These are phyloP conservation scores for Vitis vinifera DNA, from an alignment of 164 flowering plant species.

Conservation along the genomic window ASM3070453v1 NC_081811.1:27940001-27940500, in stretches of 20 bases:
- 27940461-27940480: too few species aligned
- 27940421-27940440: too few species aligned
- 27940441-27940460: too few species aligned
- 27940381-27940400: too few species aligned
- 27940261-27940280: constrained; percentile 89
- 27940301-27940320: constrained; percentile 72
- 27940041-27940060: constrained; percentile 89
- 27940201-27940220: not conserved
- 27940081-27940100: not conserved
- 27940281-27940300: constrained; percentile 97
- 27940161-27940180: not conserved
- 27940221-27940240: constrained; percentile 72
- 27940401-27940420: too few species aligned
- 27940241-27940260: constrained; percentile 83
- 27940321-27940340: not conserved
- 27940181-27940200: not conserved
- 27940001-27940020: constrained; percentile 71
- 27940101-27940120: not conserved
- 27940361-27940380: too few species aligned
- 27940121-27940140: not conserved
- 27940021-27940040: constrained; percentile 84
- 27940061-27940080: constrained; percentile 46
- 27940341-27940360: too few species aligned
- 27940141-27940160: not conserved
- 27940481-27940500: too few species aligned